These are phyloP conservation scores for Ustulina deusta DNA, from an alignment of 2,329 filamentous ascomycete genomes.

Conservation along the genomic window DNA sequence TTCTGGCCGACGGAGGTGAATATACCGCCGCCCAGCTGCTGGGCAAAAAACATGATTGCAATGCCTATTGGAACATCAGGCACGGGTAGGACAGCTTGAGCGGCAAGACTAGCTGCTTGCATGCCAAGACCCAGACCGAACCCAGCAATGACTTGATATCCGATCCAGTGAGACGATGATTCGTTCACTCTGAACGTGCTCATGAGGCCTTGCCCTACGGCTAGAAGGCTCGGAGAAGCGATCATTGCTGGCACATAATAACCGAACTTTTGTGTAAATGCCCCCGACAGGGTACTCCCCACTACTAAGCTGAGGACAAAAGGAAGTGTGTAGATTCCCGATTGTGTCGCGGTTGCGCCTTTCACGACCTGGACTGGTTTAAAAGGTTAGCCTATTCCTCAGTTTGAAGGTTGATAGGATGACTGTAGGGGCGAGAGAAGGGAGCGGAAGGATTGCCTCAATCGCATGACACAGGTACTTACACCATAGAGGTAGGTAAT, in stretches of 20 bases:
- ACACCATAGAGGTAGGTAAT: constrained; percentile 67
- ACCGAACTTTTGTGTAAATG: constrained; percentile 64
- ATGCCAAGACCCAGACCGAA: constrained; percentile 70
- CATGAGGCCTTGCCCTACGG: constrained; percentile 67
- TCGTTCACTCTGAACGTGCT: constrained; percentile 65
- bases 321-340: constrained; percentile 68
- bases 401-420: background rate
- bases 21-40: constrained; percentile 60
- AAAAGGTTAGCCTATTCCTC: constrained; percentile 36
- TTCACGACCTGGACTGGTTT: constrained; percentile 65
- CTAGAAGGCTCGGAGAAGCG: constrained; percentile 61
- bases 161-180: constrained; percentile 66
- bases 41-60: constrained; percentile 60
- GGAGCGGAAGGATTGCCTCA: background rate
- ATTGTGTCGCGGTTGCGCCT: constrained; percentile 63
- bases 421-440: background rate
- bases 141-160: constrained; percentile 69
- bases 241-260: constrained; percentile 72
- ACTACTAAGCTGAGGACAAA: constrained; percentile 67
- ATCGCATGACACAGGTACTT: constrained; percentile 35
- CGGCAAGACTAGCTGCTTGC: constrained; percentile 67
- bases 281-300: constrained; percentile 62
- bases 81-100: constrained; percentile 57
- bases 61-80: constrained; percentile 61
- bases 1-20: constrained; percentile 61